phyloP scores from a whole-genome alignment of 2,329 filamentous ascomycete genomes.

The Fusarium sp. region DNA sequence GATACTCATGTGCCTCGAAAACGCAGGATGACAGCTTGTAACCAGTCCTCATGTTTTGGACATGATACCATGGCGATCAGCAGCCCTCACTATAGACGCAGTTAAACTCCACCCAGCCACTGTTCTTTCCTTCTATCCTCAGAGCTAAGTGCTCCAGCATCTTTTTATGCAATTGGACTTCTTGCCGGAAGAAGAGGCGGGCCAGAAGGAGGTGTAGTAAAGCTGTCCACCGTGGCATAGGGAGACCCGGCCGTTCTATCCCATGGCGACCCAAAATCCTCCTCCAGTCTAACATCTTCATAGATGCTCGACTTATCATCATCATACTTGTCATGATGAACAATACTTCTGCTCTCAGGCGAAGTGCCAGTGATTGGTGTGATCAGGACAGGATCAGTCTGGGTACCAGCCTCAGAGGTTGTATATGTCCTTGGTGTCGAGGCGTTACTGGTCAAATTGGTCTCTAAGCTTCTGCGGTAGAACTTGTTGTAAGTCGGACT shows the following conservation, averaged over 20 bases:
- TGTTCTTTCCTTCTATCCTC: rapidly evolving
- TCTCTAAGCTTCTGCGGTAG: constrained; percentile 47
- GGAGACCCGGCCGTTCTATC: constrained; percentile 5
- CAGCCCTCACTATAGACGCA: neutral
- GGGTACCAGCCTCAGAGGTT: constrained; percentile 44
- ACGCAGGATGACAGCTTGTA: neutral
- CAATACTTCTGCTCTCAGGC: neutral
- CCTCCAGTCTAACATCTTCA: constrained; percentile 21
- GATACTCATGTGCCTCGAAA: neutral
- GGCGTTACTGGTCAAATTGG: constrained; percentile 27
- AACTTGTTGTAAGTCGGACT: constrained; percentile 53
- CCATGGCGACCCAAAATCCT: neutral
- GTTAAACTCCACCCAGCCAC: too few relatives aligned
- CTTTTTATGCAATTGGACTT: neutral
- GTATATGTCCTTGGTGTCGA: constrained; percentile 35
- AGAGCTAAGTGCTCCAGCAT: neutral
- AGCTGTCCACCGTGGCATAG: neutral
- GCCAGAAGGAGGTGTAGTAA: constrained; percentile 2
- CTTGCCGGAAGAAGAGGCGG: constrained; percentile 30
- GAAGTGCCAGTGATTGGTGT: constrained; percentile 13
- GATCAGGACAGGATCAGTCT: constrained; percentile 41
- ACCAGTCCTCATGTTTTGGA: neutral
- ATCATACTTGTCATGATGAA: neutral
- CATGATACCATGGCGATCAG: neutral
- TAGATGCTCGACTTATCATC: constrained; percentile 26